phyloP scores from a whole-genome alignment of 345 rosid species.

The Melastoma malabathricum region DNA sequence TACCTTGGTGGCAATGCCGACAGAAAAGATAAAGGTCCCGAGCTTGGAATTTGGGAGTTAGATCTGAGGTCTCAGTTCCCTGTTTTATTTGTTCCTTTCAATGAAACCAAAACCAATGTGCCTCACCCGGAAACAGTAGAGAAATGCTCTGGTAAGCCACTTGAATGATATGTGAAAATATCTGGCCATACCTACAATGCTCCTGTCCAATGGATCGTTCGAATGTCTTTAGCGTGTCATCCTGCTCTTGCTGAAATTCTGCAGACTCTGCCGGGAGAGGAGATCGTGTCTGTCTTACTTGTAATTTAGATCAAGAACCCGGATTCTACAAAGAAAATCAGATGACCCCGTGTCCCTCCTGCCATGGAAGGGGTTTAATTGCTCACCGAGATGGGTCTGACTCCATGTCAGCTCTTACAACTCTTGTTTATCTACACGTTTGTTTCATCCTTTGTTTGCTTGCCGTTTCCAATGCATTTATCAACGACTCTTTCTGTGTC shows the following conservation, averaged over 20 bases:
- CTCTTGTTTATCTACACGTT: no score
- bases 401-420: slow-evolving; percentile 39
- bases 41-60: slow-evolving; percentile 62
- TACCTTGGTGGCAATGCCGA: slow-evolving; percentile 32
- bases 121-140: slow-evolving; percentile 64
- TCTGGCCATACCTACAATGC: background rate
- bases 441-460: no score
- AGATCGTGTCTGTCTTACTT: slow-evolving; percentile 40
- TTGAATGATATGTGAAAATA: no score
- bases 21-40: slow-evolving; percentile 40
- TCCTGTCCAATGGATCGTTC: background rate
- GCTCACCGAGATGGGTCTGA: slow-evolving; percentile 96
- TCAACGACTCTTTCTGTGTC: slow-evolving; percentile 2
- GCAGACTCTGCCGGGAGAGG: slow-evolving; percentile 77
- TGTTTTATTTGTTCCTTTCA: slow-evolving; percentile 49
- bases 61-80: slow-evolving; percentile 77
- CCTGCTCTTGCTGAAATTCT: slow-evolving; percentile 4
- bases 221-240: background rate
- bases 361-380: slow-evolving; percentile 84
- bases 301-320: slow-evolving; percentile 71
- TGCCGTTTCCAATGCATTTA: background rate
- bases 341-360: slow-evolving; percentile 46
- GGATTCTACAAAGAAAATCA: slow-evolving; percentile 70
- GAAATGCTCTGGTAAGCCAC: slow-evolving; percentile 53
- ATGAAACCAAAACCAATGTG: slow-evolving; percentile 42